Percentiles rank a stretch among this genome's conserved stretches.
Evolutionary conservation across 2,329 filamentous ascomycete species (phyloP).

Genomic region (Penicillium brevicompactum): DNA sequence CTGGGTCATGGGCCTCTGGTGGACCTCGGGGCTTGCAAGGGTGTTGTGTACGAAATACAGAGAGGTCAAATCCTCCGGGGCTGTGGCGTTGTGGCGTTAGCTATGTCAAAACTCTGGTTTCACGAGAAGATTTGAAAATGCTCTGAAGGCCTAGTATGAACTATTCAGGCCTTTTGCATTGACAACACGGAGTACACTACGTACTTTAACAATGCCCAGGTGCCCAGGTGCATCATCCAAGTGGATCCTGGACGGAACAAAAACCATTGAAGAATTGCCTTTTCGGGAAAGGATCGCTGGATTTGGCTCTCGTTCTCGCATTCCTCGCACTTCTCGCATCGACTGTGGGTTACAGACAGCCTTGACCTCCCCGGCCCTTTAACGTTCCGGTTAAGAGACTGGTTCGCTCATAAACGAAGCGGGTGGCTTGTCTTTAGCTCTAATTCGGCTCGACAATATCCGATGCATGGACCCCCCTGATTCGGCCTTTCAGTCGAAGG

Average conservation of each 20-base stretch:
- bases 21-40: too few species aligned
- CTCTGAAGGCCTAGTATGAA: neutral
- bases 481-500: neutral
- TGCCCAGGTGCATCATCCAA: neutral
- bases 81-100: too few species aligned
- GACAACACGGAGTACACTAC: neutral
- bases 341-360: neutral
- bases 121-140: neutral
- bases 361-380: neutral
- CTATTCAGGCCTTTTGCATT: neutral
- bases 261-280: slow-evolving; percentile 11
- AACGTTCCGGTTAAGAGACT: neutral
- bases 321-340: slow-evolving; percentile 1
- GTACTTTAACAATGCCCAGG: neutral
- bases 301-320: slow-evolving; percentile 19
- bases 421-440: slow-evolving; percentile 1
- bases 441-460: slow-evolving; percentile 1
- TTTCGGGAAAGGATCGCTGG: slow-evolving; percentile 21
- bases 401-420: neutral
- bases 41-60: too few species aligned
- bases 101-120: neutral
- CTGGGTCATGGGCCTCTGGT: too few species aligned
- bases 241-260: slow-evolving; percentile 16
- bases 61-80: too few species aligned
- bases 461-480: slow-evolving; percentile 1